Evolutionary conservation across 805 yeast species (phyloP).

Genomic region (Komagataella ulmi): DNA sequence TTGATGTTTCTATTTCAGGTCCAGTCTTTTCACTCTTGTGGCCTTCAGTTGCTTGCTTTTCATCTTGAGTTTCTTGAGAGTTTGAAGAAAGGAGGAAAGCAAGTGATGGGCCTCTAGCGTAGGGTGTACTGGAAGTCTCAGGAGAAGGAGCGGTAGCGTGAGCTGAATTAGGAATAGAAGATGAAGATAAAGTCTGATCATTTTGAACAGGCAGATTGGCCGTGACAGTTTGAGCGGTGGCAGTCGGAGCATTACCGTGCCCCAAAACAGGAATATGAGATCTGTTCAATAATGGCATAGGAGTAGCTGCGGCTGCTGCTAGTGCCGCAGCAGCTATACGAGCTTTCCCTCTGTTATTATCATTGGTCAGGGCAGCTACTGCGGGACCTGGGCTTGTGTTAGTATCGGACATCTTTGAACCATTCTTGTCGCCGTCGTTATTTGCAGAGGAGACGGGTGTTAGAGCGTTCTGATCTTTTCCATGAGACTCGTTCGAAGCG

Average conservation of each 20-base stretch:
- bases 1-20: neutral
- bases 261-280: neutral
- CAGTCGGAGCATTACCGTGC: neutral
- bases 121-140: neutral
- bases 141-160: neutral
- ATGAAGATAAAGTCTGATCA: neutral
- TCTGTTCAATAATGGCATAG: slow-evolving; percentile 33
- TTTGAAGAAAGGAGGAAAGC: neutral
- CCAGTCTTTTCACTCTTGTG: neutral
- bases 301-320: slow-evolving; percentile 71
- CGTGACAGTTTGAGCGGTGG: neutral
- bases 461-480: neutral
- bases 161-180: neutral
- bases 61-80: neutral
- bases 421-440: neutral
- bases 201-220: neutral
- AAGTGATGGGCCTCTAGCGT: neutral
- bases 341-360: slow-evolving; percentile 23
- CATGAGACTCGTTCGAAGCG: neutral
- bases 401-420: neutral
- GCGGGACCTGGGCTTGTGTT: slow-evolving; percentile 24
- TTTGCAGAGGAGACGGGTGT: neutral
- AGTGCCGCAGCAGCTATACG: slow-evolving; percentile 74
- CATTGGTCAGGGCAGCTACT: slow-evolving; percentile 21
- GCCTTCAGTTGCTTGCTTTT: neutral